Conservation (phyloP, 495 filamentous ascomycete genomes). For the Hypoxylon crocopeplum region DNA sequence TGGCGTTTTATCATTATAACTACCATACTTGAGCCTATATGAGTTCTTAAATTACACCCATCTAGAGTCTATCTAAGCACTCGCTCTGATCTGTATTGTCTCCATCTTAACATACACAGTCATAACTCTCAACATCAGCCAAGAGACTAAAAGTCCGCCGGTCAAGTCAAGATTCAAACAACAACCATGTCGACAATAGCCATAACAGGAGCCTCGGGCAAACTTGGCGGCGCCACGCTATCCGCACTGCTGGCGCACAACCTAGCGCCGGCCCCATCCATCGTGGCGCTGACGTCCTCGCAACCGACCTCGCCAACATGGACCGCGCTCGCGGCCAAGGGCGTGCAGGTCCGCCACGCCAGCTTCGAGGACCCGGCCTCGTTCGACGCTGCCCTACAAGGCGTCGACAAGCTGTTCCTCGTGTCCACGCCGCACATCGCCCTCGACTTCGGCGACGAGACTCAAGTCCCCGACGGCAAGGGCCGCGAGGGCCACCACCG, state of each 20-base stretch:
- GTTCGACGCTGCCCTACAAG: slow-evolving; percentile 48
- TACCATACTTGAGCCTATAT: too few species aligned
- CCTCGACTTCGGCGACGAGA: slow-evolving; percentile 41
- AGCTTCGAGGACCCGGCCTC: slow-evolving; percentile 48
- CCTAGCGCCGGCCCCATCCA: slow-evolving; percentile 39
- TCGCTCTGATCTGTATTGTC: too few species aligned
- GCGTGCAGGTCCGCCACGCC: slow-evolving; percentile 48
- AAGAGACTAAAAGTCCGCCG: not conserved
- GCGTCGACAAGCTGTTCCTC: slow-evolving; percentile 56
- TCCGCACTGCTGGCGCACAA: slow-evolving; percentile 46
- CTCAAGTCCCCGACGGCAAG: slow-evolving; percentile 33
- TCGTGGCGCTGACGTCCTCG: slow-evolving; percentile 50
- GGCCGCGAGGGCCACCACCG: slow-evolving; percentile 57
- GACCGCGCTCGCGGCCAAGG: slow-evolving; percentile 22
- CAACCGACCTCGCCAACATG: slow-evolving; percentile 34
- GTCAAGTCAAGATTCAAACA: not conserved
- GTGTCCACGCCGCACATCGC: slow-evolving; percentile 49
- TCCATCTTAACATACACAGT: too few species aligned
- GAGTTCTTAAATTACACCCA: too few species aligned
- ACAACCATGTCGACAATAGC: slow-evolving; percentile 43
- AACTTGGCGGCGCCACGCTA: slow-evolving; percentile 52
- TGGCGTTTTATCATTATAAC: too few species aligned
- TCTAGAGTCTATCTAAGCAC: too few species aligned
- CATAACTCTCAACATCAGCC: too few species aligned
- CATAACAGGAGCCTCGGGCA: slow-evolving; percentile 52